Evolutionary conservation across 2,329 filamentous ascomycete species (phyloP), one percentile per base, ranked within the genome.

Genomic region (Chalaropsis thielavioides): DNA sequence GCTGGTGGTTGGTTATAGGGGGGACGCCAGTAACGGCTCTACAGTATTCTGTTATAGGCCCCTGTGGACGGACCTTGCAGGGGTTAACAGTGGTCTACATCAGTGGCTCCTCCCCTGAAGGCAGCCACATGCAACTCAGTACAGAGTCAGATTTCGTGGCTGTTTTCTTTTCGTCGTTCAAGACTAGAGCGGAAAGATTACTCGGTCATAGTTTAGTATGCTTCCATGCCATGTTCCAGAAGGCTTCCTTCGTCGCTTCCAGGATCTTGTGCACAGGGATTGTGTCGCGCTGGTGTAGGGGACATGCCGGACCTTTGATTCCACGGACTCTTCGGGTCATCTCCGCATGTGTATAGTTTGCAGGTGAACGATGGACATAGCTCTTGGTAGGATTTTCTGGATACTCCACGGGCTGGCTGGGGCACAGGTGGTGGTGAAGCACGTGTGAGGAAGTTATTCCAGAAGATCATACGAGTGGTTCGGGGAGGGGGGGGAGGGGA

Each of bases 181-280:
- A 58, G 7, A 58, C 54, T 35, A 19, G 15, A 58, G 27, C 27
- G 27, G 54, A 38, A 58, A 27, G 54, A 58, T 58, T 58, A 38
- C 13, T 38, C 24, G 31, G 31, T 17, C 54, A 35, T 13, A n/a
- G 27, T 58, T 62, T 46, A 35, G 35, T 6, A 62, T 49, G 56
- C 56, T 64, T 64, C 63, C 3, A 64, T 61, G 38, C 43, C 40
- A 35, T 64, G 63, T 64, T 64, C 63, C 54, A 64, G 63, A 64
- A 64, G 56, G 19, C 59, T 64, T 64, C 54, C 17, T 19, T 56
- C 15, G 31, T 19, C 22, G 31, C 19, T n/a, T 56, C 31, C 35
- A 35, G 49, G 46, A 56, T 63, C 24, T 40, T n/a, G n/a, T 27
- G 13, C 11, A 27, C 24, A 58, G 31, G 54, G 54, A 19, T 58